Conservation (phyloP, 768 basidiomycete genomes). For the Suillus placidus region DNA sequence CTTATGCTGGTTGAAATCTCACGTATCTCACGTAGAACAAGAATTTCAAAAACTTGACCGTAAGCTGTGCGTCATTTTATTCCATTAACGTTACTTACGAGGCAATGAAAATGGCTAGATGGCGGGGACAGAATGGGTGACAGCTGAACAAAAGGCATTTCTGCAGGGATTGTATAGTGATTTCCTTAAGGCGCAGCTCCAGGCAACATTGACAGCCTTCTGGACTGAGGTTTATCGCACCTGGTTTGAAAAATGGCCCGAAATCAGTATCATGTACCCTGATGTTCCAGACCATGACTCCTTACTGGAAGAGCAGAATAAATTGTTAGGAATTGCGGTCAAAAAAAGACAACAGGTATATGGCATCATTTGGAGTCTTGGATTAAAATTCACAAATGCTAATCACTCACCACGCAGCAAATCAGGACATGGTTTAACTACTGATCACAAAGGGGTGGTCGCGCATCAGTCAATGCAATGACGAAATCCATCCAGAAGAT, state of each 20-base stretch:
- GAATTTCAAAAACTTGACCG: neutral
- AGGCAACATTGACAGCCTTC: neutral
- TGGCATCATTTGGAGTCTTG: neutral
- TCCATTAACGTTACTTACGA: neutral
- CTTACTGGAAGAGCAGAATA: neutral
- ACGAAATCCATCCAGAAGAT: neutral
- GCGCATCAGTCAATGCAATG: no score
- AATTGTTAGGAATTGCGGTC: neutral
- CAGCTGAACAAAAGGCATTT: neutral
- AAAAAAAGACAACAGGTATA: neutral
- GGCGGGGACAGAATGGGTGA: neutral
- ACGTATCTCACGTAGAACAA: no score
- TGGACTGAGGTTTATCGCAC: neutral
- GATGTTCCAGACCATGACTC: neutral
- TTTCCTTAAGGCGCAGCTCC: neutral
- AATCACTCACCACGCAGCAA: neutral
- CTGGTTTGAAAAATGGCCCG: neutral
- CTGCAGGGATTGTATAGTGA: neutral
- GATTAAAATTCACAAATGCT: neutral
- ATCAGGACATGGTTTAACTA: neutral
- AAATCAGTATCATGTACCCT: neutral
- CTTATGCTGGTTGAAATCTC: neutral
- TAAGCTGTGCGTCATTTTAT: neutral
- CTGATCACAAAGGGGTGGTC: neutral
- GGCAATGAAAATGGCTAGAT: neutral